Evolutionary conservation across 2,329 filamentous ascomycete species (phyloP), one percentile per base, ranked within the genome.

Genomic region (Monilinia laxa): DNA sequence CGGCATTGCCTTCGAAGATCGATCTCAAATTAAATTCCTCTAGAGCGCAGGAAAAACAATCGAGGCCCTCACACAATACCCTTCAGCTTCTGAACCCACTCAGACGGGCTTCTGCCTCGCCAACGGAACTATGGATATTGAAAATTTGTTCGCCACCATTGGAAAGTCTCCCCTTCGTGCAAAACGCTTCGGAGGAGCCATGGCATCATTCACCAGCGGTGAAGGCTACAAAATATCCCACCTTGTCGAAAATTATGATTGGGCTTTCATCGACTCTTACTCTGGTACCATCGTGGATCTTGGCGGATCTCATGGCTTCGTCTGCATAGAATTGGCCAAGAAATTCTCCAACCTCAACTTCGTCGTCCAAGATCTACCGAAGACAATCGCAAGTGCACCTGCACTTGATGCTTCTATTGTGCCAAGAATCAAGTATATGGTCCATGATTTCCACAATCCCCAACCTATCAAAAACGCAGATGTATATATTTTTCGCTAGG

Each of bases 401-500:
- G 75, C 75, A 25, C 80, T 82, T 0, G 79, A 83, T 40, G 71
- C 71, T 12, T 73, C 78, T 45, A 74, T 83, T 0, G 75, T 78
- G 1, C 70, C 75, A 20, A 74, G 82, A 18, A 78, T 85, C 52
- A 73, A 73, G 23, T 76, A 84, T 68, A 70, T 73, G 62, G 68
- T 67, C 3, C 85, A 89, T 72, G 82, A 87, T 71, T 86, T 89
- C 73, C 86, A 87, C 73, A 78, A 79, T 7, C 80, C 82, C 62
- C 86, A 89, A 74, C 80, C 81, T 0, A 78, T 84, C 18, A 77
- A 81, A 58, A 80, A 74, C 4, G 86, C 84, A 0, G 85, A 87
- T 71, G 78, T 87, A 23, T 88, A 87, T 76, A 80, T 84, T 71
- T 82, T 87, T 75, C 82, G 84, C 58, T 83, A 82, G 80, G 86